Percentiles rank a stretch among this genome's conserved stretches.
Evolutionary conservation across 2,329 filamentous ascomycete genomes (phyloP).

Genomic region (Colletotrichum sidae): DNA sequence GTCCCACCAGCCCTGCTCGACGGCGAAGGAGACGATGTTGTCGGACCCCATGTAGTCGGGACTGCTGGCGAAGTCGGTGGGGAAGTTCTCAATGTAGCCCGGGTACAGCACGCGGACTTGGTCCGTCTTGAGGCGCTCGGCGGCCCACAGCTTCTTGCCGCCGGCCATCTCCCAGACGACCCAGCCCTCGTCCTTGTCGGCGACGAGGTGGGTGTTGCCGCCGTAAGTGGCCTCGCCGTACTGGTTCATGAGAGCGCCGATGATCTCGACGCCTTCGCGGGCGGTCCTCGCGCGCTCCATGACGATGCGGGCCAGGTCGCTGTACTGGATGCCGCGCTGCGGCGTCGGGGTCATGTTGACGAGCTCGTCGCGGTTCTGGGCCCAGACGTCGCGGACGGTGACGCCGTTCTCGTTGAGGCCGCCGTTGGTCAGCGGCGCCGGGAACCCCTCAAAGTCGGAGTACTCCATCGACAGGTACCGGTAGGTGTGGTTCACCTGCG

Average conservation of each 20-base stretch:
- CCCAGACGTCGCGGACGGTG: constrained; percentile 55
- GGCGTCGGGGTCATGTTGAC: constrained; percentile 54
- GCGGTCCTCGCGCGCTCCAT: constrained; percentile 54
- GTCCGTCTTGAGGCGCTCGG: constrained; percentile 41
- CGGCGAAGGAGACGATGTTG: constrained; percentile 43
- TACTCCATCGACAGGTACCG: constrained; percentile 47
- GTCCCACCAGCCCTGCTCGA: constrained; percentile 44
- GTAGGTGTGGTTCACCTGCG: constrained; percentile 42
- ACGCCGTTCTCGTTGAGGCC: constrained; percentile 55
- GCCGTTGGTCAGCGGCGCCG: constrained; percentile 56
- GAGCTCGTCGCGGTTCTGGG: constrained; percentile 51
- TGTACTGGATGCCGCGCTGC: constrained; percentile 54
- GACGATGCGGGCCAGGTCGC: constrained; percentile 53
- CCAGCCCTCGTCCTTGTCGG: constrained; percentile 46
- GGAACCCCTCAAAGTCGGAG: constrained; percentile 55
- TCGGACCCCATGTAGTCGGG: constrained; percentile 43
- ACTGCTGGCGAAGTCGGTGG: constrained; percentile 39
- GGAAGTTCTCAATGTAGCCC: constrained; percentile 45
- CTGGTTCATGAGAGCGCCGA: constrained; percentile 51
- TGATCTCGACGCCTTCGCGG: constrained; percentile 55
- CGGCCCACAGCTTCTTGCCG: constrained; percentile 42
- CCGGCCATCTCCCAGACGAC: constrained; percentile 45
- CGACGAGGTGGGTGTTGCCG: constrained; percentile 56
- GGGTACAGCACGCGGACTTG: constrained; percentile 43
- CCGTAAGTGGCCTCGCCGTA: constrained; percentile 56